phyloP scores from a whole-genome alignment of 305 asterid species.

The Solanum chacoense region DNA sequence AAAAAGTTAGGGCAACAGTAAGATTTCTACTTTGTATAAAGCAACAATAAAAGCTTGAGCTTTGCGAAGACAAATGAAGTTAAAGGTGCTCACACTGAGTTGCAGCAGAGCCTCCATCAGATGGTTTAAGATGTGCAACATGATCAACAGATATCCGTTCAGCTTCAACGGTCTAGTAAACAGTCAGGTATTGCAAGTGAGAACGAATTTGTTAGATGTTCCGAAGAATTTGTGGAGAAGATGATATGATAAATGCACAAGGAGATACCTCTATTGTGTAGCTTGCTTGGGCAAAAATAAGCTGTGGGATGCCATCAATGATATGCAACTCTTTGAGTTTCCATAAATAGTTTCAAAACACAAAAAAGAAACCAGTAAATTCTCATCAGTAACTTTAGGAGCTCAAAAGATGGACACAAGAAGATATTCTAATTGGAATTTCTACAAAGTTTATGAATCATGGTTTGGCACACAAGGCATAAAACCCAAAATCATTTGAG shows the following conservation, averaged over 20 bases:
- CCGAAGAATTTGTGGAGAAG: background rate
- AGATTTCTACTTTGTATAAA: background rate
- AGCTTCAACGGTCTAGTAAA: conserved; percentile 76
- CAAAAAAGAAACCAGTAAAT: background rate
- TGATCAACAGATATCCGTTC: conserved; percentile 35
- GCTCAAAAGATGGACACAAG: background rate
- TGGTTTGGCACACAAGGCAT: background rate
- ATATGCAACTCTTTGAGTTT: conserved; percentile 66
- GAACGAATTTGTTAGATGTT: background rate
- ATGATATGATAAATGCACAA: background rate
- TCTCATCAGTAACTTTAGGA: background rate
- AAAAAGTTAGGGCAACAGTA: background rate
- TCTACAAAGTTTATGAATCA: background rate
- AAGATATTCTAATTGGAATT: background rate
- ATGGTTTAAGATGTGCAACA: conserved; percentile 34
- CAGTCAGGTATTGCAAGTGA: background rate
- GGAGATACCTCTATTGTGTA: conserved; percentile 80
- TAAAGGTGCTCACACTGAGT: conserved; percentile 24
- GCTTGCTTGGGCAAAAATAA: conserved; percentile 79
- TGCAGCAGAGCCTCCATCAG: conserved; percentile 40
- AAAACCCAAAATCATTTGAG: background rate
- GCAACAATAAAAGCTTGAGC: background rate
- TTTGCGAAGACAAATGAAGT: background rate
- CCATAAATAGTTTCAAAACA: conserved; percentile 7
- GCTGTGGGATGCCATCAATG: conserved; percentile 87